Percentiles rank a stretch among this genome's conserved stretches.
Evolutionary conservation across 1,139 yeast species (phyloP).

Genomic region (Hanseniaspora gamundiae): DNA sequence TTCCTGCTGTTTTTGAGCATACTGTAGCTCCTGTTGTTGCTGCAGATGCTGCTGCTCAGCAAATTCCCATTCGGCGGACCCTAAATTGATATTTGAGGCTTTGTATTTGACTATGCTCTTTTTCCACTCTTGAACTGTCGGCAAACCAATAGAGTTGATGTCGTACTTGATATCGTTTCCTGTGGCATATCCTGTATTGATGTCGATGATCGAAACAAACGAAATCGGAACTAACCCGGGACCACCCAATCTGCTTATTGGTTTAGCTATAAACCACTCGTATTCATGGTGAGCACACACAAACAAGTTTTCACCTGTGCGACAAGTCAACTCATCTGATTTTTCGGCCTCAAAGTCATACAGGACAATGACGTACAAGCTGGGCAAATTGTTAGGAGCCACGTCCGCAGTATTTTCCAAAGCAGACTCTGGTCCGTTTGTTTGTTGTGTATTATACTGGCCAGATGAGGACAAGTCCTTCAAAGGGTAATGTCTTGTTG

Average conservation of each 20-base stretch:
- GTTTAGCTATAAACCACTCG: constrained; percentile 96
- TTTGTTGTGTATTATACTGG: not conserved
- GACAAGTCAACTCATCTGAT: constrained; percentile 63
- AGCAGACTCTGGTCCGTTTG: not conserved
- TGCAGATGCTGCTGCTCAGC: constrained; percentile 9
- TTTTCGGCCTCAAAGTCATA: constrained; percentile 79
- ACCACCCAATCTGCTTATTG: constrained; percentile 79
- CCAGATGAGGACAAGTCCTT: not conserved
- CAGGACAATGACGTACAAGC: constrained; percentile 44
- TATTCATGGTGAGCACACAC: constrained; percentile 88
- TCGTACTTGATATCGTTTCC: constrained; percentile 32
- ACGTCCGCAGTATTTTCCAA: not conserved
- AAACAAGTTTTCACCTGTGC: constrained; percentile 70
- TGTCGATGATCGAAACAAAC: constrained; percentile 68
- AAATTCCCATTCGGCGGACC: constrained; percentile 23
- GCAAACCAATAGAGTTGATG: constrained; percentile 50
- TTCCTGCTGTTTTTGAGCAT: not conserved
- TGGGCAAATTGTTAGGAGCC: not conserved
- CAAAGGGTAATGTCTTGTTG: constrained; percentile 3
- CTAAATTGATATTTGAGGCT: constrained; percentile 71
- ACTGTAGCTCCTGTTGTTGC: constrained; percentile 8
- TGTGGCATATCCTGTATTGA: constrained; percentile 38
- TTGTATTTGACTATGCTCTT: constrained; percentile 73
- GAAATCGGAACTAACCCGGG: constrained; percentile 86
- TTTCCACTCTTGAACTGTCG: constrained; percentile 89